Percentiles rank a stretch among this genome's conserved stretches.
phyloP scores from a whole-genome alignment of 78 protist genomes.

The Neovahlkampfia damariscottae region DNA sequence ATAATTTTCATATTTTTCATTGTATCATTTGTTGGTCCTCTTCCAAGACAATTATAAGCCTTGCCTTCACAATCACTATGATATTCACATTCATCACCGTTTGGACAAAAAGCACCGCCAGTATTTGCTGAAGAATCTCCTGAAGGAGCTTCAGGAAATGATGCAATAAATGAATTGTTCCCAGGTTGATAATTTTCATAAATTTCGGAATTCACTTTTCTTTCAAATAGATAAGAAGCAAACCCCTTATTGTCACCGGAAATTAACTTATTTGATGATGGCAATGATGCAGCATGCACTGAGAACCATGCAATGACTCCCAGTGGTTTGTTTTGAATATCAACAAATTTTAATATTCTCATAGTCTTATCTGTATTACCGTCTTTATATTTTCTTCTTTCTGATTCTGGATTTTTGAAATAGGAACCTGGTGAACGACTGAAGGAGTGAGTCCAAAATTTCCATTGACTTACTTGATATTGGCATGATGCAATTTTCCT shows the following conservation, averaged over 20 bases:
- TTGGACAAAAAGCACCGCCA: constrained; percentile 45
- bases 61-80: constrained; percentile 40
- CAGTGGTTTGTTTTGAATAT: constrained; percentile 31
- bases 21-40: constrained; percentile 40
- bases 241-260: constrained; percentile 69
- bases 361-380: constrained; percentile 46
- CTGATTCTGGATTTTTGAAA: constrained; percentile 47
- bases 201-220: constrained; percentile 6
- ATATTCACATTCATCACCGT: constrained; percentile 34
- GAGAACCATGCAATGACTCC: constrained; percentile 44
- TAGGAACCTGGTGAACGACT: constrained; percentile 61
- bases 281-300: constrained; percentile 39
- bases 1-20: constrained; percentile 49
- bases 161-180: constrained; percentile 50
- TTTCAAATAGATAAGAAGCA: constrained; percentile 52
- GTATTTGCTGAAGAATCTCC: constrained; percentile 68
- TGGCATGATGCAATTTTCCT: constrained; percentile 17
- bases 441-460: too few relatives aligned
- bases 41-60: constrained; percentile 29
- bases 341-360: constrained; percentile 32
- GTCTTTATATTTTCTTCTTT: constrained; percentile 36
- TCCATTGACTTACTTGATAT: too few relatives aligned
- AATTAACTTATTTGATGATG: constrained; percentile 45
- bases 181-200: too few relatives aligned
- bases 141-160: constrained; percentile 49